phyloP scores from a whole-genome alignment of 306 rosid genomes.

The Morella rubra region DNA sequence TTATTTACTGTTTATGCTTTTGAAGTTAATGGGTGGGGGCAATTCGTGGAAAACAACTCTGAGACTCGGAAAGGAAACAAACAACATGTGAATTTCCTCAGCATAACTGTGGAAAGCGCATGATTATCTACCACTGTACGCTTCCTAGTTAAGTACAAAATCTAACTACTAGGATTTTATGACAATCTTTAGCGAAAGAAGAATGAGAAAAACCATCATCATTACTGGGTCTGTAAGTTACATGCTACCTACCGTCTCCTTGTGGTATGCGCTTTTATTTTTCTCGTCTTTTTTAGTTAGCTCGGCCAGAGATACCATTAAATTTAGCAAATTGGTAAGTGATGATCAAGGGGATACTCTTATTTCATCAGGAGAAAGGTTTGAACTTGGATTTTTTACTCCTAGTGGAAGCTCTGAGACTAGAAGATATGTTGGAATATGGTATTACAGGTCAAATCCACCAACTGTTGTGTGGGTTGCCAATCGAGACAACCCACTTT shows the following conservation, averaged over 20 bases:
- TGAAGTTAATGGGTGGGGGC: constrained; percentile 28
- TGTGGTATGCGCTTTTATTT: constrained; percentile 35
- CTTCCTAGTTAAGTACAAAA: constrained; percentile 19
- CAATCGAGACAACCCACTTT: constrained; percentile 59
- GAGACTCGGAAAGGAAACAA: neutral
- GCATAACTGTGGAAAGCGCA: constrained; percentile 24
- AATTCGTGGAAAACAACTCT: constrained; percentile 14
- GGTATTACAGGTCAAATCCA: constrained; percentile 59
- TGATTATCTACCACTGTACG: constrained; percentile 6
- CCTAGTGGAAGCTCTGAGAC: constrained; percentile 58
- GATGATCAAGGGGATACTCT: constrained; percentile 46
- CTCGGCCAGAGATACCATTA: constrained; percentile 49
- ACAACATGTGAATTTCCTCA: constrained; percentile 23
- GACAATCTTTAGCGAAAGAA: constrained; percentile 38
- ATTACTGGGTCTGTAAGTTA: constrained; percentile 34
- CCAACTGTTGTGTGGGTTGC: constrained; percentile 73
- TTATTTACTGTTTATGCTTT: constrained; percentile 23
- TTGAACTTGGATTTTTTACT: constrained; percentile 69
- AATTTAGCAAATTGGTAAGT: constrained; percentile 30
- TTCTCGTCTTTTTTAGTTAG: constrained; percentile 32
- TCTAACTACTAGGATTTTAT: constrained; percentile 25
- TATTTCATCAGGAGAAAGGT: constrained; percentile 54
- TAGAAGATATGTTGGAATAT: constrained; percentile 73
- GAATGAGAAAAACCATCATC: constrained; percentile 33
- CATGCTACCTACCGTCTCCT: constrained; percentile 33